These are phyloP conservation scores for Moricandia moricandioides DNA, from an alignment of 345 rosid species.

Conservation along the genomic window DNA sequence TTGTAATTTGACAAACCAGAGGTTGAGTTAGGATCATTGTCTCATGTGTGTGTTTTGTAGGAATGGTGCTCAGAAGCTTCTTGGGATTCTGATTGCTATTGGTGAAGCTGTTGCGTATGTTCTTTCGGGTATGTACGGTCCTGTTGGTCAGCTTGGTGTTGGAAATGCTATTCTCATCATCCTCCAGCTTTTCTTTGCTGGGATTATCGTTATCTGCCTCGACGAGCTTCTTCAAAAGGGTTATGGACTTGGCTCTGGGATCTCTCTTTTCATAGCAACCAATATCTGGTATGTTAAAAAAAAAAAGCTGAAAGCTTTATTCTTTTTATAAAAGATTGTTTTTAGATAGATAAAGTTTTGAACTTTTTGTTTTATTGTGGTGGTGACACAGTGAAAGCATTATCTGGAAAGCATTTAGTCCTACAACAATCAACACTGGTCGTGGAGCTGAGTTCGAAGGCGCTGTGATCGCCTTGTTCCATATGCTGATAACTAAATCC, in stretches of 20 bases:
- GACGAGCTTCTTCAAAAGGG: conserved; percentile 70
- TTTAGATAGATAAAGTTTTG: not conserved
- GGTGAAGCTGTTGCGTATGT: conserved; percentile 68
- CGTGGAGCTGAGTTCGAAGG: conserved; percentile 80
- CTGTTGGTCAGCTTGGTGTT: conserved; percentile 59
- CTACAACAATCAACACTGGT: conserved; percentile 71
- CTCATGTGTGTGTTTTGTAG: conserved; percentile 24
- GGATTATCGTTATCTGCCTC: conserved; percentile 60
- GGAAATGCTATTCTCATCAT: conserved; percentile 50
- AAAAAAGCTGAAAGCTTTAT: not conserved
- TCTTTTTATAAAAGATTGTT: not conserved
- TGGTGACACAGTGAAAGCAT: conserved; percentile 54
- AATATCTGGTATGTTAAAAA: conserved; percentile 61
- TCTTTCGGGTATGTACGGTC: conserved; percentile 68
- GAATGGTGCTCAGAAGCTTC: conserved; percentile 67
- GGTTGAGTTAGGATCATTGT: not conserved
- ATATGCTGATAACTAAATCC: conserved; percentile 53
- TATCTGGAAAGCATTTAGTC: conserved; percentile 75
- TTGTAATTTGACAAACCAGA: too few species aligned
- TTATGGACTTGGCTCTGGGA: conserved; percentile 66
- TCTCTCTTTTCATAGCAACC: conserved; percentile 69
- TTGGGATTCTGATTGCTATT: conserved; percentile 64
- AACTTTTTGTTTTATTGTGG: conserved; percentile 1
- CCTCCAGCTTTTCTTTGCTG: conserved; percentile 48
- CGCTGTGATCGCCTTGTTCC: conserved; percentile 72